Base-by-base conservation (phyloP, 768 basidiomycete genomes). In the Tulasnella sp. region DNA sequence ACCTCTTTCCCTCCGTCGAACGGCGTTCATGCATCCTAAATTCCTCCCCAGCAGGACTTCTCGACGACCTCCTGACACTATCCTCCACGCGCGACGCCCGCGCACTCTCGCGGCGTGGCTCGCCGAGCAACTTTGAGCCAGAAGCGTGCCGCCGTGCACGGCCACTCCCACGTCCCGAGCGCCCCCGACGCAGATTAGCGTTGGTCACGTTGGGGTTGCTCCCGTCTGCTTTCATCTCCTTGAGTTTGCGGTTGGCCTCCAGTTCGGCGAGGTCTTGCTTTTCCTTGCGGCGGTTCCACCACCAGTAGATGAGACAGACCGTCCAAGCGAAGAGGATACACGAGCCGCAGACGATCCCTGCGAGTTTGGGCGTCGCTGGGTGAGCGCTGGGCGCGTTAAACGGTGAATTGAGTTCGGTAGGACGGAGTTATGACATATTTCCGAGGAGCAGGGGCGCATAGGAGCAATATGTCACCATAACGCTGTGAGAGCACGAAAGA, bases 221-320 rank as follows among this genome's bases (percentile, higher is more conserved):
- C 6, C 41, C 17, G n/a, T 25, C 27, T n/a, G 17, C 17, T 43
- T 36, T 35, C 7, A 51, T 25, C 6, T 39, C 36, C 34, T 53
- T 39, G 19, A 25, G 23, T 23, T 53, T 39, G 11, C 29, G 19
- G 36, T 53, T 53, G 3, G 51, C 51, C 37, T 53, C 51, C 3
- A 53, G 21, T 17, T 53, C 51, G 15, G 34, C 37, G 19, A 53
- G 51, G 36, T 21, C 36, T 53, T 53, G 51, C 23, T 43, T 32
- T 31, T 57, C 54, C 9, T 42, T 23, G 2, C 45, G 40, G 2
- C 41, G 54, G 15, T 45, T 45, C 54, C 54, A 45, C 27, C 42
- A 57, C 54, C 54, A 57, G 21, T 57, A 57, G 42, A 57, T 27
- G 54, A 57, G 36, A 29, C 42, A 43, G 40, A 57, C 41, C 31